These are phyloP conservation scores for Tetrapisispora pingtungensis DNA, from an alignment of 805 yeast genomes.

Conservation along the genomic window DNA sequence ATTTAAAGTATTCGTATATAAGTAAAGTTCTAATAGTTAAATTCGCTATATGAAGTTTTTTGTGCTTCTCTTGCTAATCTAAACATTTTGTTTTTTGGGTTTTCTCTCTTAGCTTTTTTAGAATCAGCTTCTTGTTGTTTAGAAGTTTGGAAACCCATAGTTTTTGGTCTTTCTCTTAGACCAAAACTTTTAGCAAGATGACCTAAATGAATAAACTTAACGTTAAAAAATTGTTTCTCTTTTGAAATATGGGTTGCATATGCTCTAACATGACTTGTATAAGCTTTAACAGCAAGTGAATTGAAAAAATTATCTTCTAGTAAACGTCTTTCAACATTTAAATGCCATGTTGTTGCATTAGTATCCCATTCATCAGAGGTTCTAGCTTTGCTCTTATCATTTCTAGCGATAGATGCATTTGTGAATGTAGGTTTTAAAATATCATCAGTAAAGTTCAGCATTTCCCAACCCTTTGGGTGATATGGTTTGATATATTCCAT, in stretches of 20 bases:
- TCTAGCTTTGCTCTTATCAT: constrained; percentile 28
- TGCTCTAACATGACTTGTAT: constrained; percentile 83
- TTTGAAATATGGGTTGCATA: constrained; percentile 85
- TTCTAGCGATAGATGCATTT: constrained; percentile 24
- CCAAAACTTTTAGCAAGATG: constrained; percentile 95
- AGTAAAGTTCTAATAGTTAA: constrained; percentile 52
- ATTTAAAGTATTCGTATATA: too few species aligned
- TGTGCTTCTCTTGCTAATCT: constrained; percentile 64
- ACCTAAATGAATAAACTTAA: constrained; percentile 79
- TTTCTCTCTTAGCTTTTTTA: constrained; percentile 45
- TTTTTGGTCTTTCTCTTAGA: constrained; percentile 86
- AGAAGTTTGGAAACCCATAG: constrained; percentile 39
- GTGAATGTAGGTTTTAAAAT: constrained; percentile 30
- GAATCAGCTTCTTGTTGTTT: constrained; percentile 23
- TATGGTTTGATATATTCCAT: constrained; percentile 47
- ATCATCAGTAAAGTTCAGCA: constrained; percentile 39
- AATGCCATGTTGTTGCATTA: constrained; percentile 94
- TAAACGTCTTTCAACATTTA: constrained; percentile 81
- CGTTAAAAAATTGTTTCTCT: constrained; percentile 74
- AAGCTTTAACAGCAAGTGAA: constrained; percentile 67
- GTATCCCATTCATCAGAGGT: constrained; percentile 61
- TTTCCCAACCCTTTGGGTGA: constrained; percentile 48
- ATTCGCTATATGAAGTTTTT: constrained; percentile 57
- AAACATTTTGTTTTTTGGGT: constrained; percentile 63
- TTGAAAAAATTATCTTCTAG: constrained; percentile 54